phyloP scores from a whole-genome alignment of 352 stramenopile genomes.

The Phytophthora cactorum region DNA sequence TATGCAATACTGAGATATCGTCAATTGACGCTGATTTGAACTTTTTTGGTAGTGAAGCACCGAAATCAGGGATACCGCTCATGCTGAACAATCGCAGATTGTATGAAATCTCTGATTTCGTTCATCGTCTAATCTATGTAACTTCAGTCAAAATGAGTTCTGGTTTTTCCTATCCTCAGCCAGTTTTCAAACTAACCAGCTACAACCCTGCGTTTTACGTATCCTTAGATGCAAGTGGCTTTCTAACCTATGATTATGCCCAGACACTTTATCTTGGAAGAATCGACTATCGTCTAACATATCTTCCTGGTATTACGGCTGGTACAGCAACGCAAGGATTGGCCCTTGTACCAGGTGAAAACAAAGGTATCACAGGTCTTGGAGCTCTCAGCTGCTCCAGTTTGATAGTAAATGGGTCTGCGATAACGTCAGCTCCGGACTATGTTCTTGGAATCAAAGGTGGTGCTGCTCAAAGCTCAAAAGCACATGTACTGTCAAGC shows the following conservation, averaged over 20 bases:
- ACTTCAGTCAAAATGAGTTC: not conserved
- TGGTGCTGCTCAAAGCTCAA: not conserved
- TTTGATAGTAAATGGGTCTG: not conserved
- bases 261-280: not conserved
- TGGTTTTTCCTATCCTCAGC: not conserved
- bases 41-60: slow-evolving; percentile 15
- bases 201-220: slow-evolving; percentile 1
- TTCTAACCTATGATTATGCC: not conserved
- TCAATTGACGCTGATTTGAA: slow-evolving; percentile 1
- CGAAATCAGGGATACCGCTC: slow-evolving; percentile 9
- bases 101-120: too few species aligned
- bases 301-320: not conserved
- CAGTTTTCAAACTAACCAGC: not conserved
- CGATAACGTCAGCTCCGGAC: not conserved
- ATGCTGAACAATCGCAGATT: not conserved
- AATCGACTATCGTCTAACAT: not conserved
- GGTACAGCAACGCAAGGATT: not conserved
- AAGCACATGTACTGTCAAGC: not conserved
- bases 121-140: not conserved
- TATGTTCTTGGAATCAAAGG: not conserved
- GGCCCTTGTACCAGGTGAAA: not conserved
- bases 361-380: too few species aligned
- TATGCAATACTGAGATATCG: not conserved
- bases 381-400: not conserved
- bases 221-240: not conserved